A percentile compares a stretch with the other conserved stretches of the same genome.
phyloP scores from a whole-genome alignment of 495 filamentous ascomycete genomes.

The Cenococcum geophilum region DNA sequence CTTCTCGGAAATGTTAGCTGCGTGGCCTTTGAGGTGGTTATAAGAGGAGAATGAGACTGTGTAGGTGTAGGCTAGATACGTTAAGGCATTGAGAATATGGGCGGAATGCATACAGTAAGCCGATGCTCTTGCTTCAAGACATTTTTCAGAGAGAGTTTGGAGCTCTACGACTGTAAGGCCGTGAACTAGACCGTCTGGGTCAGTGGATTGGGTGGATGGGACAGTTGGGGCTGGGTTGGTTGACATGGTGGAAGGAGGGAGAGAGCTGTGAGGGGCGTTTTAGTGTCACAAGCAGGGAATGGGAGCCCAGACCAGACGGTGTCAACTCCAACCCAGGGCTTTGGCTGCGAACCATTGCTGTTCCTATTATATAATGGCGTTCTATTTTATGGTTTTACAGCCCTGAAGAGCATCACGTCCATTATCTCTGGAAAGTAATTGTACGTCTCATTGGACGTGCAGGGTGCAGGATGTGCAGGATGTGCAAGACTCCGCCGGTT shows the following conservation, averaged over 20 bases:
- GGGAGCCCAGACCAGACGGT: no score
- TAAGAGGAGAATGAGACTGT: neutral
- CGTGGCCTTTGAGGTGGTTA: neutral
- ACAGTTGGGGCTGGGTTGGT: neutral
- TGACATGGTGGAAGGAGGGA: slow-evolving; percentile 10
- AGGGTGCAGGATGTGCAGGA: no score
- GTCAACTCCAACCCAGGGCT: no score
- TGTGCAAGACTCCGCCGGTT: no score
- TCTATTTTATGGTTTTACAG: no score
- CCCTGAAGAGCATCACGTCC: no score
- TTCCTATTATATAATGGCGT: no score
- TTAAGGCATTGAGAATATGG: neutral
- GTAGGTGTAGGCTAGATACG: neutral
- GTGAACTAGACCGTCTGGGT: slow-evolving; percentile 35
- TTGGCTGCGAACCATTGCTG: no score
- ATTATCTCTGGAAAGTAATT: no score
- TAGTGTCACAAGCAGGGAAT: neutral
- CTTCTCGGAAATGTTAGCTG: slow-evolving; percentile 35
- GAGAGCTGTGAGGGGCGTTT: neutral
- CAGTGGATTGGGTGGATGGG: neutral
- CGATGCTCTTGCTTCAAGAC: slow-evolving; percentile 59
- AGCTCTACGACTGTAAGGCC: slow-evolving; percentile 56
- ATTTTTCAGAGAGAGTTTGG: slow-evolving; percentile 50
- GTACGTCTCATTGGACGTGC: no score
- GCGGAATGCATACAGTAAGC: slow-evolving; percentile 60